Conservation (phyloP, 2,329 filamentous ascomycete genomes). For the Mollisiaceae sp. region DNA sequence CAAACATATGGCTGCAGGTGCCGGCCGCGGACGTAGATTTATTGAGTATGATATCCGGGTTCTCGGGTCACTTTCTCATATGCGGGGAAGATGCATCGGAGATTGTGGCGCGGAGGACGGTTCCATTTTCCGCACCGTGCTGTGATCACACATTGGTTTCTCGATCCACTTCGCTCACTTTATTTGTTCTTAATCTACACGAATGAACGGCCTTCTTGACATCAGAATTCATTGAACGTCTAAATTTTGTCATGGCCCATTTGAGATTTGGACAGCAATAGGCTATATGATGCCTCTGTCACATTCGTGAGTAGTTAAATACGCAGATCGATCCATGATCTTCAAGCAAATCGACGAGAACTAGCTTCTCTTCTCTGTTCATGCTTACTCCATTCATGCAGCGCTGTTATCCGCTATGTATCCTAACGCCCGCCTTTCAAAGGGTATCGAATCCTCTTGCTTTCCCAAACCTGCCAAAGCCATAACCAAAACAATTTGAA, state of each 20-base stretch:
- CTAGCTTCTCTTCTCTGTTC: background rate
- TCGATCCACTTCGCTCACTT: background rate
- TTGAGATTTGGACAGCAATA: too few relatives aligned
- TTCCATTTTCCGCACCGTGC: background rate
- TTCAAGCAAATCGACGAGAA: background rate
- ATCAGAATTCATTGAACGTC: too few relatives aligned
- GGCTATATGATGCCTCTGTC: too few relatives aligned
- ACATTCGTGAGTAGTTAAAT: background rate
- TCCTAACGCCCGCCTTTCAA: background rate
- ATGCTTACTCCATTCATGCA: slow-evolving; percentile 1
- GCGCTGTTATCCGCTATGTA: background rate
- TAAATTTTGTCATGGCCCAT: too few relatives aligned
- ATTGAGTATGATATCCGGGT: background rate
- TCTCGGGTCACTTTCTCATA: background rate
- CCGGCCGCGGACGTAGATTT: background rate
- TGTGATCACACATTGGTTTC: background rate
- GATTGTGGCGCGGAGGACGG: background rate
- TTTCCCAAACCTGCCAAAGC: background rate
- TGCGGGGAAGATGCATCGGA: background rate
- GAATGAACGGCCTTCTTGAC: too few relatives aligned
- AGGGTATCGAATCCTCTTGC: slow-evolving; percentile 4
- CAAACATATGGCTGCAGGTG: background rate
- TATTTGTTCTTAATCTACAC: background rate
- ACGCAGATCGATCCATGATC: background rate
- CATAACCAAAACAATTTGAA: background rate